Percentiles rank a stretch among this genome's conserved stretches.
Conservation (phyloP, 2,329 filamentous ascomycete genomes). For the Aureobasidium zeae region DNA sequence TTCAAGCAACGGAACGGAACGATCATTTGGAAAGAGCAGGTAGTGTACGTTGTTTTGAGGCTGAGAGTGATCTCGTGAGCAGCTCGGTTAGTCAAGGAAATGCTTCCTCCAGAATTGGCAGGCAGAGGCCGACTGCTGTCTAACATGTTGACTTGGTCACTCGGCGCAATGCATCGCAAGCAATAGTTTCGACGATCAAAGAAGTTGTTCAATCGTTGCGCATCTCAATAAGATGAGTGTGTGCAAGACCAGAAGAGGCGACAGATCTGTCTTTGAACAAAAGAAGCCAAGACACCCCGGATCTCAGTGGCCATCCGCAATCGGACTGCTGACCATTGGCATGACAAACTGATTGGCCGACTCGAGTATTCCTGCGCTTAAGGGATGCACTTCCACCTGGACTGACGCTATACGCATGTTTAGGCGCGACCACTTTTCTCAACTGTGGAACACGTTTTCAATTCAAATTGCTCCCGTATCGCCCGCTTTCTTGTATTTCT, state of each 20-base stretch:
- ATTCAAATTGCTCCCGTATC: slow-evolving; percentile 12
- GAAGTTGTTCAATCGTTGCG: not conserved
- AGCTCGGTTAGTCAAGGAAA: slow-evolving; percentile 11
- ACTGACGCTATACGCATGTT: slow-evolving; percentile 5
- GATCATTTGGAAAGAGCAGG: not conserved
- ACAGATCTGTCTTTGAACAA: too few species aligned
- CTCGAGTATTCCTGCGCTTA: slow-evolving; percentile 10
- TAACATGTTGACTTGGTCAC: not conserved
- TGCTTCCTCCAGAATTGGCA: slow-evolving; percentile 3
- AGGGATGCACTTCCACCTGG: slow-evolving; percentile 2
- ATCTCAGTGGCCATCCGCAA: not conserved
- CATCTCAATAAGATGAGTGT: too few species aligned
- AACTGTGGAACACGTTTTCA: slow-evolving; percentile 13
- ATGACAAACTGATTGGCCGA: slow-evolving; percentile 4
- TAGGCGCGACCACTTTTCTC: slow-evolving; percentile 6
- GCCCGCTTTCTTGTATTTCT: not conserved
- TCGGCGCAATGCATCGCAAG: not conserved
- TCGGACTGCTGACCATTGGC: slow-evolving; percentile 3
- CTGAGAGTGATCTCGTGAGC: slow-evolving; percentile 8
- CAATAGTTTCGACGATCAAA: not conserved
- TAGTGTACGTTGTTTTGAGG: not conserved
- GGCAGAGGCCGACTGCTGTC: not conserved
- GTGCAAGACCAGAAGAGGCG: too few species aligned
- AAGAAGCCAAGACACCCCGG: not conserved
- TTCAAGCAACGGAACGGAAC: not conserved